These are phyloP conservation scores for Backusella luteola DNA, from an alignment of 192 early-diverging fungal species.

Conservation along the genomic window DNA sequence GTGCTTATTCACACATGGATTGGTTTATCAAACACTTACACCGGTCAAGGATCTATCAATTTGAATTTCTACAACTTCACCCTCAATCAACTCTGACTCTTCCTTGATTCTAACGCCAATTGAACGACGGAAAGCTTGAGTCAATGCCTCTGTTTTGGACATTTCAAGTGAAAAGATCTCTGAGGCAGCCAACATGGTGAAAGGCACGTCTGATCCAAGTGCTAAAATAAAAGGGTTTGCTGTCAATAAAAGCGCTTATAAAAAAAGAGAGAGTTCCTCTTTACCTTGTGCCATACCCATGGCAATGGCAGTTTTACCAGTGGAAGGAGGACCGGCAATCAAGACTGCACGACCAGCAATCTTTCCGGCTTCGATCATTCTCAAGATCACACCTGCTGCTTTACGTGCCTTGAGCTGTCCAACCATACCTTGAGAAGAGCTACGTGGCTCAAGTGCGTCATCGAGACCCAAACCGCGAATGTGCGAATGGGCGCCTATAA, in stretches of 20 bases:
- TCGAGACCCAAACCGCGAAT: conserved; percentile 96
- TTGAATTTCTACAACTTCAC: conserved; percentile 98
- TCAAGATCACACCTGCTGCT: conserved; percentile 94
- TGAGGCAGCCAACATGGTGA: conserved; percentile 95
- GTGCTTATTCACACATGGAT: background rate
- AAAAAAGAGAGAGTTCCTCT: background rate
- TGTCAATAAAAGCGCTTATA: background rate
- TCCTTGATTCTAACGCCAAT: conserved; percentile 99
- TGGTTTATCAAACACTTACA: conserved; percentile 48
- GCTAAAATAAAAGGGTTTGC: conserved; percentile 41
- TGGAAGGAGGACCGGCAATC: conserved; percentile 98
- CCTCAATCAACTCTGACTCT: conserved; percentile 97
- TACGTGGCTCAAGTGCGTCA: conserved; percentile 86
- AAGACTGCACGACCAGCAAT: conserved; percentile 96
- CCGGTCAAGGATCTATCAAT: conserved; percentile 92
- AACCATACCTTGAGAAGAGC: conserved; percentile 94
- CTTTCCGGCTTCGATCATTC: conserved; percentile 97
- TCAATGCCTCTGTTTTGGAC: conserved; percentile 97
- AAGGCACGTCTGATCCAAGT: conserved; percentile 92
- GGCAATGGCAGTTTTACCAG: conserved; percentile 99
- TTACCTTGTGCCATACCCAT: conserved; percentile 74
- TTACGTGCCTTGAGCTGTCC: conserved; percentile 93
- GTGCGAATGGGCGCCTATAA: conserved; percentile 93
- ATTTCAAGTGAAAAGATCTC: conserved; percentile 99
- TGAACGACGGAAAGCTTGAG: conserved; percentile 95